Evolutionary conservation across 495 filamentous ascomycete genomes (phyloP).

Genomic region (Schizothecium vesticola): DNA sequence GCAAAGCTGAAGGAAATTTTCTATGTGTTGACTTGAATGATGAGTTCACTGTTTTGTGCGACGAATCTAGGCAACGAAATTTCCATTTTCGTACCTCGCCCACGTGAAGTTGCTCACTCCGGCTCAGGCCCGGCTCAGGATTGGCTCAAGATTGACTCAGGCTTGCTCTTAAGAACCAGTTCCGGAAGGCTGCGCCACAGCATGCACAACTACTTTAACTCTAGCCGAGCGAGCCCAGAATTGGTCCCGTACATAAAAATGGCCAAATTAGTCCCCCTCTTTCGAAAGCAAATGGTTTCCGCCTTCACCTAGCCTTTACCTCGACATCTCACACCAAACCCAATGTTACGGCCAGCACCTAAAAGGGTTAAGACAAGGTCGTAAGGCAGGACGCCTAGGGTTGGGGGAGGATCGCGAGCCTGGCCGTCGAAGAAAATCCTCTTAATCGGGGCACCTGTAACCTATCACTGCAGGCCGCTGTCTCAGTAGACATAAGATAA

Average conservation of each 20-base stretch:
- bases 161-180: neutral
- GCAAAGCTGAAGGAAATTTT: too few species aligned
- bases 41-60: neutral
- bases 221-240: constrained; percentile 5
- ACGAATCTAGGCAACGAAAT: neutral
- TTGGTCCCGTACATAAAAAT: constrained; percentile 6
- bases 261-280: neutral
- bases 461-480: too few species aligned
- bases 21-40: too few species aligned
- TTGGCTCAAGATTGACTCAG: constrained; percentile 1
- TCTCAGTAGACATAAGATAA: too few species aligned
- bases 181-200: constrained; percentile 1
- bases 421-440: too few species aligned
- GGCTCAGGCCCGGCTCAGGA: constrained; percentile 4
- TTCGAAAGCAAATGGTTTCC: constrained; percentile 4
- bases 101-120: constrained; percentile 3
- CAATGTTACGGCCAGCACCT: too few species aligned
- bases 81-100: too few species aligned
- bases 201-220: neutral
- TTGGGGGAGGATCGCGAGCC: too few species aligned
- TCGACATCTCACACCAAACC: constrained; percentile 1
- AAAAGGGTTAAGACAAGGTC: too few species aligned
- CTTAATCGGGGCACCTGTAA: too few species aligned
- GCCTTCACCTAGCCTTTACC: constrained; percentile 3
- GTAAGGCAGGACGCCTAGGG: too few species aligned